Conservation (phyloP, 352 stramenopile genomes). For the Paralagenidium karlingii region DNA sequence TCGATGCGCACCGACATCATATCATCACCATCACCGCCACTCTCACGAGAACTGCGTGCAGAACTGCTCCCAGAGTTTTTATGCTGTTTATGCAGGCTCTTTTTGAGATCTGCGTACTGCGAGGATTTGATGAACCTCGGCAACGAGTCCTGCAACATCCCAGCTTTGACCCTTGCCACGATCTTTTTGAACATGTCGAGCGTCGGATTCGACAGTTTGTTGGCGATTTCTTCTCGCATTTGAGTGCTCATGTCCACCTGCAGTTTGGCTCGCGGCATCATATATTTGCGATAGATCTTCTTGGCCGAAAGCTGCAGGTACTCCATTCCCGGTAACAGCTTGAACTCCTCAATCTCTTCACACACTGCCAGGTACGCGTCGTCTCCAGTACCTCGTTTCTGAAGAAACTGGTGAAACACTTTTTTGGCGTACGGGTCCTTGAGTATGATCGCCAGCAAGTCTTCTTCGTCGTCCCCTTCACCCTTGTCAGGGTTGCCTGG, state of each 20-base stretch:
- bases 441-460: constrained; percentile 22
- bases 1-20: no score
- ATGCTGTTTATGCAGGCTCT: neutral
- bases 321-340: constrained; percentile 65
- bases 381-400: constrained; percentile 24
- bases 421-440: constrained; percentile 49
- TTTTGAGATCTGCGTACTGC: constrained; percentile 50
- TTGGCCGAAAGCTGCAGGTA: constrained; percentile 75
- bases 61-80: neutral
- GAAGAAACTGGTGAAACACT: constrained; percentile 68
- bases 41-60: constrained; percentile 10
- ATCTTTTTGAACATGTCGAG: constrained; percentile 83
- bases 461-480: constrained; percentile 13
- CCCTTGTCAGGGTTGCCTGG: constrained; percentile 1
- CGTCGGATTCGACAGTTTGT: constrained; percentile 43
- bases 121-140: constrained; percentile 62
- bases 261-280: constrained; percentile 53
- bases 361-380: constrained; percentile 63
- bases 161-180: constrained; percentile 35
- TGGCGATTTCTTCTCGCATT: constrained; percentile 67
- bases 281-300: constrained; percentile 82
- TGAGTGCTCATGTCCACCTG: constrained; percentile 76
- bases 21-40: constrained; percentile 1
- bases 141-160: constrained; percentile 69
- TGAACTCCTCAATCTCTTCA: constrained; percentile 69